phyloP scores from a whole-genome alignment of 306 rosid species.

The Fragaria iinumae region DNA sequence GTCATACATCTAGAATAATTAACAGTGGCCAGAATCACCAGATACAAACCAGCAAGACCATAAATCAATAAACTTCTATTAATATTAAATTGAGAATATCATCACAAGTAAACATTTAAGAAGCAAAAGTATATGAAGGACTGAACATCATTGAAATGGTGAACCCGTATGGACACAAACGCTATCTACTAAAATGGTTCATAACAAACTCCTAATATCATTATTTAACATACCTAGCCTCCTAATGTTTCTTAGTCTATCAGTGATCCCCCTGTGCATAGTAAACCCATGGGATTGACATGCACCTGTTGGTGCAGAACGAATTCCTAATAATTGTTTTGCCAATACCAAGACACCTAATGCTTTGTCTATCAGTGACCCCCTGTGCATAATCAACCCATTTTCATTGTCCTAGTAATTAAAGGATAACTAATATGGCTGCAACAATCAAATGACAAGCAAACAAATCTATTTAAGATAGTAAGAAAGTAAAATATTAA shows the following conservation, averaged over 20 bases:
- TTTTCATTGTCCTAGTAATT: background rate
- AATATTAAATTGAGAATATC: background rate
- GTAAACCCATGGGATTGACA: background rate
- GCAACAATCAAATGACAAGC: background rate
- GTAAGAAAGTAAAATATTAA: conserved; percentile 6
- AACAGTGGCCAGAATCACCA: background rate
- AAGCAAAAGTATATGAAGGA: background rate
- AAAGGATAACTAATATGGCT: background rate
- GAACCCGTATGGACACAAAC: background rate
- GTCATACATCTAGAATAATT: background rate
- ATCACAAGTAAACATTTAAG: background rate
- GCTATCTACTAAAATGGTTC: too few relatives aligned
- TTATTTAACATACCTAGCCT: background rate
- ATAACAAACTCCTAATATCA: background rate
- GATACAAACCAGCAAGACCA: background rate
- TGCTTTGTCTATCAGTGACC: background rate
- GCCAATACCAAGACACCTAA: background rate
- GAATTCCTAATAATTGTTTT: too few relatives aligned
- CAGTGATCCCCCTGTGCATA: background rate
- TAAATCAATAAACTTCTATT: background rate
- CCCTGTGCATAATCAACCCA: background rate
- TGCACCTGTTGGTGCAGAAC: background rate
- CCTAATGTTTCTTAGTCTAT: background rate
- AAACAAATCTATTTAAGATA: background rate
- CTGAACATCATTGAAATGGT: background rate